A percentile compares a stretch with the other conserved stretches of the same genome.
phyloP scores from a whole-genome alignment of 1,139 yeast genomes.

The Suhomyces chickasaworum region DNA sequence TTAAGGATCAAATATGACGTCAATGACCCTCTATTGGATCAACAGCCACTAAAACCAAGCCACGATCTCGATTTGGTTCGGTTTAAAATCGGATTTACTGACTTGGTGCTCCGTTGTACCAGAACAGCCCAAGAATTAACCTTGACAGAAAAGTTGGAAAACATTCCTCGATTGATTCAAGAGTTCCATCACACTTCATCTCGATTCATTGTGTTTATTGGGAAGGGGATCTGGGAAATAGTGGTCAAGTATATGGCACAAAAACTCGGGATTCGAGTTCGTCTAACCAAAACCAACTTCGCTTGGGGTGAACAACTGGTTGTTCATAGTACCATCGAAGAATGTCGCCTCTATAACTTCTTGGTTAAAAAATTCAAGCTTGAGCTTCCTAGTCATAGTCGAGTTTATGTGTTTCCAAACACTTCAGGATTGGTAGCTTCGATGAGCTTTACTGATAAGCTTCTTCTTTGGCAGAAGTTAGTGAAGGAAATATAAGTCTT shows the following conservation, averaged over 20 bases:
- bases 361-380: slow-evolving; percentile 22
- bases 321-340: slow-evolving; percentile 12
- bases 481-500: slow-evolving; percentile 18
- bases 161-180: slow-evolving; percentile 54
- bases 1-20: slow-evolving; percentile 4
- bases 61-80: slow-evolving; percentile 51
- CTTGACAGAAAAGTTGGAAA: slow-evolving; percentile 52
- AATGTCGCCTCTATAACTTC: slow-evolving; percentile 17
- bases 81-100: slow-evolving; percentile 68
- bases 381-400: slow-evolving; percentile 18
- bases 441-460: slow-evolving; percentile 47
- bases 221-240: slow-evolving; percentile 80
- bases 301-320: slow-evolving; percentile 55
- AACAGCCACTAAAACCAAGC: slow-evolving; percentile 27
- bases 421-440: slow-evolving; percentile 75
- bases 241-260: slow-evolving; percentile 32
- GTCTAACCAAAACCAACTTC: slow-evolving; percentile 30
- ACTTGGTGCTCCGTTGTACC: slow-evolving; percentile 68
- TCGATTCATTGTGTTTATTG: slow-evolving; percentile 57
- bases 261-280: slow-evolving; percentile 18
- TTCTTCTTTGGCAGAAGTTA: slow-evolving; percentile 50
- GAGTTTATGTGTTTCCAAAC: slow-evolving; percentile 65
- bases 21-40: slow-evolving; percentile 17
- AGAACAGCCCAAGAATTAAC: slow-evolving; percentile 58
- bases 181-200: slow-evolving; percentile 47